Evolutionary conservation across 2,329 filamentous ascomycete species (phyloP).

Genomic region (Neopestalotiopsis rosae): DNA sequence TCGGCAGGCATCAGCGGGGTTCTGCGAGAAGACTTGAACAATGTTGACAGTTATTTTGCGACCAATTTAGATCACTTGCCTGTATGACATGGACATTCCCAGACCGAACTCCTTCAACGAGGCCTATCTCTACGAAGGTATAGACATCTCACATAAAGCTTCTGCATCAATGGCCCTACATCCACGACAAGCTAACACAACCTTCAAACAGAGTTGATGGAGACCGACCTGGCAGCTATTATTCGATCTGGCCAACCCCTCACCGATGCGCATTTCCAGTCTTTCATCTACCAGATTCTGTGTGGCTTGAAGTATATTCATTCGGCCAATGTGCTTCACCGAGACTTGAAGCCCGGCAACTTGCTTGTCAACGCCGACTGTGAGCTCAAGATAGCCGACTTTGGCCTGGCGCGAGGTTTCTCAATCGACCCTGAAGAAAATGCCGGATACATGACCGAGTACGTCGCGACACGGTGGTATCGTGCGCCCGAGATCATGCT

Average conservation of each 20-base stretch:
- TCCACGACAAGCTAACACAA: no score
- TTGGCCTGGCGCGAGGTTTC: constrained; percentile 94
- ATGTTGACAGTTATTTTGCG: constrained; percentile 34
- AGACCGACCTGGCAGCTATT: constrained; percentile 97
- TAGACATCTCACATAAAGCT: no score
- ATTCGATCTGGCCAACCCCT: constrained; percentile 96
- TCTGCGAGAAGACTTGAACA: no score
- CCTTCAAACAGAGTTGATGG: constrained; percentile 82
- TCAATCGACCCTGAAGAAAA: constrained; percentile 98
- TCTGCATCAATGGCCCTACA: constrained; percentile 29
- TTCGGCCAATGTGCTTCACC: constrained; percentile 95
- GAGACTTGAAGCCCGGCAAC: constrained; percentile 96
- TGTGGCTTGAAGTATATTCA: constrained; percentile 99
- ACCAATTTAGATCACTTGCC: constrained; percentile 85
- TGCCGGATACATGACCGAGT: constrained; percentile 99
- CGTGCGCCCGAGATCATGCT: constrained; percentile 97
- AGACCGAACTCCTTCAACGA: constrained; percentile 98
- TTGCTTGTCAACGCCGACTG: constrained; percentile 98
- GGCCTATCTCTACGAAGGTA: constrained; percentile 97
- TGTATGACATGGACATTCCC: constrained; percentile 99
- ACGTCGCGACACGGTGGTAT: constrained; percentile 97
- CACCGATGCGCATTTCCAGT: constrained; percentile 99
- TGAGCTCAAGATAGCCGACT: constrained; percentile 99
- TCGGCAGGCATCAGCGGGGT: neutral
- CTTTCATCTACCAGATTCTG: constrained; percentile 99